Evolutionary conservation across 176 grass and related monocot genomes (phyloP).

Genomic region (Oryza australiensis): DNA sequence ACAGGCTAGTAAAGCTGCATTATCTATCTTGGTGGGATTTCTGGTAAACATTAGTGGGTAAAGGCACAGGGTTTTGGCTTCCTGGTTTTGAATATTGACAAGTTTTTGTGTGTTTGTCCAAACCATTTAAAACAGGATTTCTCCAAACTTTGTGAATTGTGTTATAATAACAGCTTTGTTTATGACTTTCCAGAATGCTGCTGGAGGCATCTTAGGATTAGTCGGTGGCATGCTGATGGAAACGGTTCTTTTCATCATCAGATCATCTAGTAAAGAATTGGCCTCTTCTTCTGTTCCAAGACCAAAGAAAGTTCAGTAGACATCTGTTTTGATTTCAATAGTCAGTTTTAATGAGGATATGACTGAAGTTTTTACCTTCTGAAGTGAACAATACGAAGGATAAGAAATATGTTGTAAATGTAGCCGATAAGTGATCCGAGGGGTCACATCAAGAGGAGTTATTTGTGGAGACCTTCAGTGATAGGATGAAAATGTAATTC

Average conservation of each 20-base stretch:
- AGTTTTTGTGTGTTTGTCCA: background rate
- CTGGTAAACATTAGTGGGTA: background rate
- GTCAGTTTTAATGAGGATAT: background rate
- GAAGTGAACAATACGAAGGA: background rate
- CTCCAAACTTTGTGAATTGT: background rate
- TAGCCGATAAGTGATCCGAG: background rate
- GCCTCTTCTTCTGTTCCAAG: constrained; percentile 43
- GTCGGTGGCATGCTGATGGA: constrained; percentile 87
- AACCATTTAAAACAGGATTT: background rate
- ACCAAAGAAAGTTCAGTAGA: constrained; percentile 63
- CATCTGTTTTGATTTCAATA: background rate
- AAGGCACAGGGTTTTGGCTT: background rate
- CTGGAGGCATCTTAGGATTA: constrained; percentile 91
- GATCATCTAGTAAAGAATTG: constrained; percentile 68
- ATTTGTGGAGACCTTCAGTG: too few relatives aligned
- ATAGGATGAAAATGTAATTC: too few relatives aligned
- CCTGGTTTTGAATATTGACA: background rate
- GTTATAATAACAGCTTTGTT: background rate
- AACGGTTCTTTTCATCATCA: constrained; percentile 79
- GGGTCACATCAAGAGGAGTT: background rate
- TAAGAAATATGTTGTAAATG: background rate
- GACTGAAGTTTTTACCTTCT: background rate
- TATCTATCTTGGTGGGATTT: background rate
- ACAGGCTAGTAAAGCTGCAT: too few relatives aligned
- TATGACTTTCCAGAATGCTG: constrained; percentile 65